Evolutionary conservation across 306 rosid genomes (phyloP), one percentile per base, ranked within the genome.

Genomic region (Inga leiocalycina): DNA sequence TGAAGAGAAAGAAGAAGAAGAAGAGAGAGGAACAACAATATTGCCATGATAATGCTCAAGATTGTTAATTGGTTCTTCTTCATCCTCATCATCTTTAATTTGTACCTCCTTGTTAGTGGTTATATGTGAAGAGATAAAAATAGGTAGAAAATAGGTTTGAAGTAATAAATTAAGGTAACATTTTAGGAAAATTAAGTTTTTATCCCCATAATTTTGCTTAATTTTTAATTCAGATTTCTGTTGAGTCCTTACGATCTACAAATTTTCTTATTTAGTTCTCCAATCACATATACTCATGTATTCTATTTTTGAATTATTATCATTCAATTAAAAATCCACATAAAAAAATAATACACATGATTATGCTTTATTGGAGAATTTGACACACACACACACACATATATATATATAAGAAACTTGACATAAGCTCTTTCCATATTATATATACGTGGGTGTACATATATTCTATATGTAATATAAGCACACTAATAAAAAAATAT

Each of bases 31-130:
- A n/a, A 73, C 54, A 79, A 66, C 61, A 44, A 80, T 48, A 74
- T 86, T 65, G 77, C 75, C 95, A 93, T 89, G 51, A 57, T 51
- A 69, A 6, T 32, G 34, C 34, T 32, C 34, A 1, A 32, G 34
- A 32, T 32, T 32, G 34, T 32, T 32, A 32, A 35, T 4, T 64
- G 44, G 4, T 32, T 34, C n/a, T 14, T 65, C n/a, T 32, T 5
- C 71, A 1, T 30, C n/a, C 20, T 34, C 44, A 13, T 27, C 34
- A n/a, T 27, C 39, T 64, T 11, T 32, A 1, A 32, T 52, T 4
- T 22, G 2, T 5, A 10, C 66, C 66, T 59, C 13, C 20, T n/a
- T 61, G 10, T 24, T 61, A 8, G 66, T 59, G 20, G 34, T 59
- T 22, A 22, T 59, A 32, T 0, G 34, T 2, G 22, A 10, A 11